These are phyloP conservation scores for Pseudopediastrum boryanum DNA, from an alignment of 139 green algal species.

Conservation along the genomic window DNA sequence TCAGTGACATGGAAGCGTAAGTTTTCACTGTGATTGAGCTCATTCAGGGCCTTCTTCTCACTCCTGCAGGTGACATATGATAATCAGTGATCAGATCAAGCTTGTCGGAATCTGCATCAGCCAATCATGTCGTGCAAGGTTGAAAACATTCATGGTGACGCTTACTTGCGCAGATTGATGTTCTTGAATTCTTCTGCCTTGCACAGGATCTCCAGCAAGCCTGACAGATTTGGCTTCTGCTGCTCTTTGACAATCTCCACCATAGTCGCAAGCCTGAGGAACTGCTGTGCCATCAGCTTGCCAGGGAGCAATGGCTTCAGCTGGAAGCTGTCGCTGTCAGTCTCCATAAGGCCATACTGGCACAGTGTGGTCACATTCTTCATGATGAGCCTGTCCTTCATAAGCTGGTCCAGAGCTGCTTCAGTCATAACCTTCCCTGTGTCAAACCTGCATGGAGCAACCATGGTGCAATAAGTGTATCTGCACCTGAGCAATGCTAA, in stretches of 20 bases:
- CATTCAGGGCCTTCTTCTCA: slow-evolving; percentile 78
- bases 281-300: slow-evolving; percentile 79
- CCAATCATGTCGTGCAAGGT: not conserved
- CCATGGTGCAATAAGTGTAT: not conserved
- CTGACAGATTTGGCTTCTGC: slow-evolving; percentile 49
- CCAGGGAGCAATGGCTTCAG: slow-evolving; percentile 64
- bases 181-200: slow-evolving; percentile 55
- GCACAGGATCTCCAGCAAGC: slow-evolving; percentile 67
- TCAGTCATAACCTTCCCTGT: slow-evolving; percentile 17
- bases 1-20: slow-evolving; percentile 66
- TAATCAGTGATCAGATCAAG: not conserved
- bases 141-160: not conserved
- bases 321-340: not conserved
- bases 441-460: not conserved
- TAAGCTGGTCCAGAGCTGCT: slow-evolving; percentile 49
- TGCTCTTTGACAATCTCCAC: slow-evolving; percentile 42
- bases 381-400: slow-evolving; percentile 65
- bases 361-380: slow-evolving; percentile 56
- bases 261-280: slow-evolving; percentile 84
- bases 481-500: not conserved
- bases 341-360: slow-evolving; percentile 66
- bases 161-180: slow-evolving; percentile 54
- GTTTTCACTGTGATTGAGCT: slow-evolving; percentile 58
- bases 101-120: not conserved
- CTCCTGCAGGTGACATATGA: slow-evolving; percentile 40